Conservation (phyloP, 345 rosid species). For the Sapria himalayana region DNA sequence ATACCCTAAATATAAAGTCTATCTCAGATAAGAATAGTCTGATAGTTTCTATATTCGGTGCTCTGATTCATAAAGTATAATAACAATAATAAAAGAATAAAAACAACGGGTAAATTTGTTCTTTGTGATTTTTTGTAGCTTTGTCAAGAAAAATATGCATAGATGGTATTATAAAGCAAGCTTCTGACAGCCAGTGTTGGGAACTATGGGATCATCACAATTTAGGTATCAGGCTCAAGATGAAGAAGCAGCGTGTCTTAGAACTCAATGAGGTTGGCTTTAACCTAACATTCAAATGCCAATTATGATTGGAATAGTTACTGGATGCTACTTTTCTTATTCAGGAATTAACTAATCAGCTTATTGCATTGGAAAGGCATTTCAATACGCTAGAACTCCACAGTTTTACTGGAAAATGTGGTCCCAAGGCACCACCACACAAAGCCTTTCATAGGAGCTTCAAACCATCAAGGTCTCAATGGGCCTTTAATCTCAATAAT, state of each 20-base stretch:
- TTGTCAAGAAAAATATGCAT: slow-evolving; percentile 55
- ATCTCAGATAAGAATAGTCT: too few species aligned
- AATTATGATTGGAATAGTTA: slow-evolving; percentile 5
- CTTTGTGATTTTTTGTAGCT: too few species aligned
- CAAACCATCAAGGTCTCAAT: slow-evolving; percentile 58
- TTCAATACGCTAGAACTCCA: slow-evolving; percentile 71
- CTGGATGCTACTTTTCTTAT: slow-evolving; percentile 10
- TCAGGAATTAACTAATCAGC: slow-evolving; percentile 68
- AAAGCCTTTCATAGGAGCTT: slow-evolving; percentile 28
- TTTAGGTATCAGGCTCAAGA: slow-evolving; percentile 69
- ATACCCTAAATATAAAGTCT: too few species aligned
- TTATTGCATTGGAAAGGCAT: slow-evolving; percentile 75
- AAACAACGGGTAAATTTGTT: too few species aligned
- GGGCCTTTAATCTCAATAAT: too few species aligned
- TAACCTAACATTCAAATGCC: slow-evolving; percentile 7
- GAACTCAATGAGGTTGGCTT: slow-evolving; percentile 48
- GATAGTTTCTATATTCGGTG: too few species aligned
- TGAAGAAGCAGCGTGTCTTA: slow-evolving; percentile 38
- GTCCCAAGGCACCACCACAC: slow-evolving; percentile 21
- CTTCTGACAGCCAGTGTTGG: slow-evolving; percentile 60
- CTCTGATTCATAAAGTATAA: too few species aligned
- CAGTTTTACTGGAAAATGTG: slow-evolving; percentile 42
- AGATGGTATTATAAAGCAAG: slow-evolving; percentile 73
- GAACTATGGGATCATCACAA: slow-evolving; percentile 81
- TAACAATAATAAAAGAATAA: too few species aligned